Base-by-base conservation (phyloP, 208 protist genomes). In the Leishmania gerbilli region DNA sequence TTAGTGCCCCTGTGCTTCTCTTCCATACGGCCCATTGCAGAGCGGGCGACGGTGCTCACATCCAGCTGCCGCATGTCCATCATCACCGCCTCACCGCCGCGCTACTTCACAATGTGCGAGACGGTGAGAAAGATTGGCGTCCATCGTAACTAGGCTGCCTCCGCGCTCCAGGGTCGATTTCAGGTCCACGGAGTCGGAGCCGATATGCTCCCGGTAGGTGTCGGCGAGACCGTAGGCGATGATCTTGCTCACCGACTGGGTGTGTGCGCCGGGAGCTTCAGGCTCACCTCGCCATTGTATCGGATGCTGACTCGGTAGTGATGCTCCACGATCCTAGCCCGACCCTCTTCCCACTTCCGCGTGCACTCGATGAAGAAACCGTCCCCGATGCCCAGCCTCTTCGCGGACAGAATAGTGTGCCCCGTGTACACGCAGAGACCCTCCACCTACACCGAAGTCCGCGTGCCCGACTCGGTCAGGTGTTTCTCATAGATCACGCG, bases 1-100 rank as follows among this genome's bases (percentile, higher is more conserved):
- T 79, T 76, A 34, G 76, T 53, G 47, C 47, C 78, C 64, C 47
- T 78, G 79, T 81, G 24, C 53, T 78, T 65, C 62, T 84, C 62
- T 27, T n/a, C 51, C 42, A 80, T 37, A 19, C 60, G 81, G 64
- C 40, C 74, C 72, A 89, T 78, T 21, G 58, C 53, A 42, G 49
- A 58, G 76, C 87, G 84, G 68, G 88, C 76, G 51, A 91, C 89
- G 3, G 81, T 77, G 69, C 76, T 76, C 56, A 90, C 82, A 42
- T 90, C 84, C n/a, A 90, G 51, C 78, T 90, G 84, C 65, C 88
- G 84, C 68, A 90, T 84, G 47, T 90, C 40, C 40, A 40, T 78
- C 75, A 79, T 53, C 62, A 21, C 55, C 76, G 58, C 2, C 74
- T 77, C 47, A 9, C 47, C 64, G 5, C 56, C 42, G 51, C 21